Percentiles rank a stretch among this genome's conserved stretches.
phyloP scores from a whole-genome alignment of 202 grass and related monocot genomes.

The Carex sylvatica region DNA sequence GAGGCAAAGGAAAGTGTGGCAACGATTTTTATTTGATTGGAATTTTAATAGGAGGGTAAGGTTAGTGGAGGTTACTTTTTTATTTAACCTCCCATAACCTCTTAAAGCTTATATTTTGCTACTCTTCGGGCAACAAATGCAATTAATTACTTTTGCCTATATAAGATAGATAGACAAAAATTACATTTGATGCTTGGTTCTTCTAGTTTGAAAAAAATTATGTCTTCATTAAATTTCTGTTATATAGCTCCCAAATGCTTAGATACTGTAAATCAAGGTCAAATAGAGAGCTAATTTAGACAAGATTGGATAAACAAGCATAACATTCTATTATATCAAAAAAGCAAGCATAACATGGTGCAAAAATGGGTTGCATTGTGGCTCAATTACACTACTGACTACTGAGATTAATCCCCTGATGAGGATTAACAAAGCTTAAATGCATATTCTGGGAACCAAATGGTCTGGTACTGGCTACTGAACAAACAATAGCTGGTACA shows the following conservation, averaged over 20 bases:
- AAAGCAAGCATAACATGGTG: background rate
- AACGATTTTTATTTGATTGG: too few species aligned
- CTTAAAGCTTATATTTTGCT: too few species aligned
- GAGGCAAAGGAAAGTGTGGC: too few species aligned
- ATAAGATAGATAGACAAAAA: background rate
- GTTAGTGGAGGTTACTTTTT: too few species aligned
- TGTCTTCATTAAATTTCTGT: background rate
- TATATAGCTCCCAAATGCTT: background rate
- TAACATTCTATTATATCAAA: too few species aligned
- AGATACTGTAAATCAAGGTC: background rate
- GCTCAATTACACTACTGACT: background rate
- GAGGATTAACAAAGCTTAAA: background rate
- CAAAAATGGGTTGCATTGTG: background rate
- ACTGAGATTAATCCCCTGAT: background rate
- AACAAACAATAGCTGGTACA: background rate
- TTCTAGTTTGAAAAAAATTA: background rate
- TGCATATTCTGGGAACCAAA: background rate
- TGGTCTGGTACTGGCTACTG: background rate
- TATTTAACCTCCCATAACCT: too few species aligned
- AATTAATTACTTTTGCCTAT: background rate
- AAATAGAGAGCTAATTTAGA: background rate
- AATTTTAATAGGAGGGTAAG: too few species aligned
- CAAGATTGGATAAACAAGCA: background rate
- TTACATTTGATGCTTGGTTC: background rate
- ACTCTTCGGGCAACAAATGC: background rate